Evolutionary conservation across 306 rosid genomes (phyloP).

Genomic region (Lagenaria siceraria): DNA sequence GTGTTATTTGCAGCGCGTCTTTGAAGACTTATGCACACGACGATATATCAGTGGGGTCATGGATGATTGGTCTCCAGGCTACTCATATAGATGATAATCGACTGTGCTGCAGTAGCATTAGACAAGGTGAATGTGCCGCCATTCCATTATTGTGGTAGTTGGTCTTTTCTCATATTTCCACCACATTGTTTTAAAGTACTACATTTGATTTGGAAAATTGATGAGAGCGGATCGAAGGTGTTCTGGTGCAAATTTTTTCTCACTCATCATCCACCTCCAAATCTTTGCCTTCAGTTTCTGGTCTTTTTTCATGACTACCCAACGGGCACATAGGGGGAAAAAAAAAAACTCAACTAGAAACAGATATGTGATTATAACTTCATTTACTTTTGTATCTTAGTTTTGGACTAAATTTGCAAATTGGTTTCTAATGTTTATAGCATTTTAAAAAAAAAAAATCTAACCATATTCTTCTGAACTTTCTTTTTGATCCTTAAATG

Average conservation of each 20-base stretch:
- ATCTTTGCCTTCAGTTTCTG: neutral
- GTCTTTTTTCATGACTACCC: neutral
- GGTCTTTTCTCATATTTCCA: neutral
- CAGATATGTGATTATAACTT: neutral
- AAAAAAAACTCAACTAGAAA: neutral
- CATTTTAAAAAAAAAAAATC: neutral
- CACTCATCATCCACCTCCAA: neutral
- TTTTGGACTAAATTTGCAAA: neutral
- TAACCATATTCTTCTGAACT: neutral
- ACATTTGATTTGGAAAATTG: neutral
- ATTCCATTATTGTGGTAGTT: neutral
- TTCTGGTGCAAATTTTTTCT: neutral
- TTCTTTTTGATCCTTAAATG: neutral
- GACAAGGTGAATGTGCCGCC: conserved; percentile 48
- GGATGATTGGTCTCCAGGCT: conserved; percentile 97
- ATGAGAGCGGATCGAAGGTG: neutral
- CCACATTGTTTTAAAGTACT: neutral
- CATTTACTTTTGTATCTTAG: neutral
- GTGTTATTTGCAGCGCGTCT: conserved; percentile 51
- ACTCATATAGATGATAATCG: conserved; percentile 87
- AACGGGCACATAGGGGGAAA: neutral
- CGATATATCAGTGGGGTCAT: conserved; percentile 81
- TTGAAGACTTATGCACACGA: conserved; percentile 83
- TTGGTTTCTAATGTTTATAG: neutral
- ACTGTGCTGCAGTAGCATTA: conserved; percentile 79